phyloP scores from a whole-genome alignment of 441 rosid genomes.

The Eruca vesicaria region DNA sequence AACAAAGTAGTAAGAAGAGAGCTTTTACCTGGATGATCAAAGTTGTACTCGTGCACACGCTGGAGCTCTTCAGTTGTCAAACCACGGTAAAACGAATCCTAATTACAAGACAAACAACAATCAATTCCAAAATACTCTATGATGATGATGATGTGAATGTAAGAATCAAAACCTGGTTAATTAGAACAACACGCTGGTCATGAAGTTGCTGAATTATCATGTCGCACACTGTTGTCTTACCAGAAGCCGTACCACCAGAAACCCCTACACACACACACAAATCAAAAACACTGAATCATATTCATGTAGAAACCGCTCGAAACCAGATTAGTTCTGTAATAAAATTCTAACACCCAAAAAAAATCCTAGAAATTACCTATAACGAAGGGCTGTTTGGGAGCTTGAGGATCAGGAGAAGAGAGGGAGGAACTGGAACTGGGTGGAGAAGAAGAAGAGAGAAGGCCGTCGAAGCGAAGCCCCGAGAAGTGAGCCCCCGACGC shows the following conservation, averaged over 20 bases:
- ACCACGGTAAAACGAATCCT: conserved; percentile 99
- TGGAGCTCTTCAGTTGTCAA: conserved; percentile 73
- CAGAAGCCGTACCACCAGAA: conserved; percentile 97
- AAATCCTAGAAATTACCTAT: conserved; percentile 60
- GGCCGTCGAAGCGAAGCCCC: conserved; percentile 81
- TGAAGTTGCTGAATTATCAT: conserved; percentile 84
- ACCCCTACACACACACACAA: conserved; percentile 53
- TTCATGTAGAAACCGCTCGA: background rate
- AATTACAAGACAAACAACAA: background rate
- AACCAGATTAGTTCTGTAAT: background rate
- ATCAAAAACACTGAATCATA: background rate
- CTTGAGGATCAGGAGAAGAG: conserved; percentile 28
- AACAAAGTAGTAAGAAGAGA: too few relatives aligned
- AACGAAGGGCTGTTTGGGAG: conserved; percentile 81
- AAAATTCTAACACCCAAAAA: background rate
- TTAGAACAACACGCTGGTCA: conserved; percentile 94
- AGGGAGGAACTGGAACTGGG: conserved; percentile 23
- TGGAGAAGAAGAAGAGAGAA: conserved; percentile 55
- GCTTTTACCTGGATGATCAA: conserved; percentile 91
- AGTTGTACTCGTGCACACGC: conserved; percentile 93
- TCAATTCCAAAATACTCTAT: background rate
- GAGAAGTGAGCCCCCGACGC: conserved; percentile 98
- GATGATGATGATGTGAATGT: background rate
- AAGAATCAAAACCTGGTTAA: conserved; percentile 67
- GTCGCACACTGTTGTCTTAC: conserved; percentile 97